Conservation (phyloP, 805 yeast genomes). For the Lachancea waltii region DNA sequence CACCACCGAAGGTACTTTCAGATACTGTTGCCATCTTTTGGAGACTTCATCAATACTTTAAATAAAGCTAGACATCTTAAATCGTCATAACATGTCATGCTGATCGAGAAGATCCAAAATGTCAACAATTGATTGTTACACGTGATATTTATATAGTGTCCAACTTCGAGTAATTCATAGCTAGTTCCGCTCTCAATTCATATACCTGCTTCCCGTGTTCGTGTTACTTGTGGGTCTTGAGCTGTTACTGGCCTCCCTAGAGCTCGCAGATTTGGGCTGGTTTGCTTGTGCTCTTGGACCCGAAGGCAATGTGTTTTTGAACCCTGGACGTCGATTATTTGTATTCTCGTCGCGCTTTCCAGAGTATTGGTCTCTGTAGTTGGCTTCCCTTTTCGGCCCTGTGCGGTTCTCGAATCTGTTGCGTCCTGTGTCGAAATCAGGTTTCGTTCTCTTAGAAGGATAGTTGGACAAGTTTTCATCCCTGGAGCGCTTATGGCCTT, state of each 20-base stretch:
- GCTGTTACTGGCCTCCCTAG: too few relatives aligned
- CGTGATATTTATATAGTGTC: background rate
- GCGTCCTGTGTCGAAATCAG: background rate
- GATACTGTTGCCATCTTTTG: conserved; percentile 1
- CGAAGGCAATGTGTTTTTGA: background rate
- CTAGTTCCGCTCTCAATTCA: background rate
- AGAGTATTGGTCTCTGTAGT: conserved; percentile 1
- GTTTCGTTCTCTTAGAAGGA: conserved; percentile 3
- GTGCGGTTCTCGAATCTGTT: background rate
- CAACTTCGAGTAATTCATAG: too few relatives aligned
- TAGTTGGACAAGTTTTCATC: background rate
- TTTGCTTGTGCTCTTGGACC: background rate
- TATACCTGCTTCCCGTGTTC: background rate
- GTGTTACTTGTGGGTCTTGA: background rate
- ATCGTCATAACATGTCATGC: too few relatives aligned
- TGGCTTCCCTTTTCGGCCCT: background rate
- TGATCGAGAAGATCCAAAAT: background rate
- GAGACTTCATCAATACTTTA: too few relatives aligned
- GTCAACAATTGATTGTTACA: background rate
- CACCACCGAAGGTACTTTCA: conserved; percentile 10
- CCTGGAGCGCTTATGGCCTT: conserved; percentile 1
- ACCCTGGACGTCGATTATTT: background rate
- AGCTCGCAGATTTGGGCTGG: too few relatives aligned
- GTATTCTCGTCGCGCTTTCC: background rate
- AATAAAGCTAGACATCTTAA: too few relatives aligned